Conservation (phyloP, 2,329 filamentous ascomycete genomes). For the Diaporthe destruens region DNA sequence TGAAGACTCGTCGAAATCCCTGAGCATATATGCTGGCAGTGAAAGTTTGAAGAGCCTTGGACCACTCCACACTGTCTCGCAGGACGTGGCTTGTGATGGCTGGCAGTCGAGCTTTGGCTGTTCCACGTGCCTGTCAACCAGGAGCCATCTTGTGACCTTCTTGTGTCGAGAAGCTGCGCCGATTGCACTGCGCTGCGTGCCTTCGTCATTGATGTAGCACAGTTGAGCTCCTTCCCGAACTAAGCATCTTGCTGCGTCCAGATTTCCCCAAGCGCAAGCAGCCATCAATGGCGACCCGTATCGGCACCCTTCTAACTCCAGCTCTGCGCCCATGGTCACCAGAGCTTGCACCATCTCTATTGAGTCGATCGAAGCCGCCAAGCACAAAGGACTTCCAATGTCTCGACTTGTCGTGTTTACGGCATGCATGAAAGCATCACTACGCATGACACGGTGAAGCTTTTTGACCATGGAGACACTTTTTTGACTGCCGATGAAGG, state of each 20-base stretch:
- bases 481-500: rapidly evolving
- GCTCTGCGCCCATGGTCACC: neutral
- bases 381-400: neutral
- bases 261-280: neutral
- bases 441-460: neutral
- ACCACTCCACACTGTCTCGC: neutral
- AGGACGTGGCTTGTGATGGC: no score
- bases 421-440: rapidly evolving
- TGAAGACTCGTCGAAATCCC: neutral
- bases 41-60: neutral
- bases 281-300: neutral
- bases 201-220: neutral
- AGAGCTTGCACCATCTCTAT: no score
- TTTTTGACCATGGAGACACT: no score
- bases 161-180: neutral
- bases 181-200: neutral
- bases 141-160: neutral
- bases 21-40: neutral
- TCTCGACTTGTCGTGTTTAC: neutral
- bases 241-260: neutral
- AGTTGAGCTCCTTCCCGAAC: neutral
- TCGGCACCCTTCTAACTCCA: neutral
- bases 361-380: neutral
- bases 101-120: neutral
- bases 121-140: neutral